phyloP scores from a whole-genome alignment of 139 green algal genomes.

The Chlorella sp. region DNA sequence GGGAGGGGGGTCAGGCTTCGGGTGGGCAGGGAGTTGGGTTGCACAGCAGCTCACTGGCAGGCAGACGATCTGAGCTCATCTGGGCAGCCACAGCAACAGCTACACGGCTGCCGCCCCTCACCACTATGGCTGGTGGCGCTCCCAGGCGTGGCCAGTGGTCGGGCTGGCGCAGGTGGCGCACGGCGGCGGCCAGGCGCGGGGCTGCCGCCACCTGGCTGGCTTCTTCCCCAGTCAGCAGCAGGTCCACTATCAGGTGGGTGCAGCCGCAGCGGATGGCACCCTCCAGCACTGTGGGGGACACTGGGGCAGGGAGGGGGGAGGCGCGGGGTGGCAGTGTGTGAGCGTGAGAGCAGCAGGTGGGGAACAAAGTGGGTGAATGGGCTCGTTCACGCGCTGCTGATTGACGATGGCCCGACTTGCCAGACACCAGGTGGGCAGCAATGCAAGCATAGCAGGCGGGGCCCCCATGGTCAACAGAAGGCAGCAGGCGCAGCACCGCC shows the following conservation, averaged over 20 bases:
- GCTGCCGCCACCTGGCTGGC: background rate
- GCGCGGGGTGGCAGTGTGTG: too few relatives aligned
- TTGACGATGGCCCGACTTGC: too few relatives aligned
- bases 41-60: too few relatives aligned
- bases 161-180: background rate
- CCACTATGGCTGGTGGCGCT: background rate
- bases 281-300: slow-evolving; percentile 18
- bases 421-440: too few relatives aligned
- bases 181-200: background rate
- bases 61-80: too few relatives aligned
- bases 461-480: too few relatives aligned
- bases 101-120: background rate
- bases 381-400: too few relatives aligned
- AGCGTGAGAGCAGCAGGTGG: too few relatives aligned
- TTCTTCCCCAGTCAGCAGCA: slow-evolving; percentile 5
- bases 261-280: slow-evolving; percentile 21
- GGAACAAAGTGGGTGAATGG: too few relatives aligned
- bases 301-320: too few relatives aligned
- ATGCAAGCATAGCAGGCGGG: too few relatives aligned
- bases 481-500: background rate
- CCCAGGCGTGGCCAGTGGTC: background rate
- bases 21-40: background rate
- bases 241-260: slow-evolving; percentile 5
- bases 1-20: background rate
- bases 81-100: too few relatives aligned